Conservation (phyloP, 192 early-diverging fungal species). For the Thamnidium elegans region DNA sequence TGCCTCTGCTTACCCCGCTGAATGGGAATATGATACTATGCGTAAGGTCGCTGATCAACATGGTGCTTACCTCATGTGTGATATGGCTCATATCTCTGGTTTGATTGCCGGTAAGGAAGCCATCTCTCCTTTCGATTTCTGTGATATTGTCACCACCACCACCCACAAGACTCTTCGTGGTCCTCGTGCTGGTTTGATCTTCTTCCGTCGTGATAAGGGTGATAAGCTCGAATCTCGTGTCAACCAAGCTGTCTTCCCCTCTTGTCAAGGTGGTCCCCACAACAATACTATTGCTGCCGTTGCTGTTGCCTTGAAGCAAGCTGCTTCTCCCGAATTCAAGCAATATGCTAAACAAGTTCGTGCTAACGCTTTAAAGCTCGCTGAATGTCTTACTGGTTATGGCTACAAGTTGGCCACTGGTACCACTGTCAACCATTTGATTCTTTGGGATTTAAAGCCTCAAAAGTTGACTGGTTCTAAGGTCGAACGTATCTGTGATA, state of each 20-base stretch:
- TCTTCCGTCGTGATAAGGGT: slow-evolving; percentile 89
- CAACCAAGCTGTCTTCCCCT: slow-evolving; percentile 99
- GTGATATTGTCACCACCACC: slow-evolving; percentile 99
- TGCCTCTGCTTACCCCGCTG: slow-evolving; percentile 96
- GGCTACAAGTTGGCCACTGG: slow-evolving; percentile 95
- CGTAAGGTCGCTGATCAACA: slow-evolving; percentile 96
- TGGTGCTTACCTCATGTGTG: slow-evolving; percentile 94
- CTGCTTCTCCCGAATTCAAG: slow-evolving; percentile 88
- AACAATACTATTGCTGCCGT: slow-evolving; percentile 99
- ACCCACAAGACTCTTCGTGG: slow-evolving; percentile 99
- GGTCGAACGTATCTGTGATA: slow-evolving; percentile 99
- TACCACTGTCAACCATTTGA: slow-evolving; percentile 97
- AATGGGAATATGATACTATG: slow-evolving; percentile 97
- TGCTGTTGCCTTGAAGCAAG: slow-evolving; percentile 98
- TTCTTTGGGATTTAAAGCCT: slow-evolving; percentile 97
- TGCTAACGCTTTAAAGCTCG: slow-evolving; percentile 87
- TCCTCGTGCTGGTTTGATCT: slow-evolving; percentile 98
- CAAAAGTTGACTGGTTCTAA: slow-evolving; percentile 91
- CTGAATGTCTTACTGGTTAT: slow-evolving; percentile 65
- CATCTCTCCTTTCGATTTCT: slow-evolving; percentile 91
- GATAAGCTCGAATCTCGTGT: slow-evolving; percentile 91
- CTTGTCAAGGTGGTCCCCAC: slow-evolving; percentile 99
- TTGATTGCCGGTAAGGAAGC: slow-evolving; percentile 91
- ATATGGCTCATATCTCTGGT: slow-evolving; percentile 99
- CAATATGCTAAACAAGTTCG: slow-evolving; percentile 94